These are phyloP conservation scores for Colletotrichum neosansevieriae DNA, from an alignment of 2,329 filamentous ascomycete species.

Conservation along the genomic window DNA sequence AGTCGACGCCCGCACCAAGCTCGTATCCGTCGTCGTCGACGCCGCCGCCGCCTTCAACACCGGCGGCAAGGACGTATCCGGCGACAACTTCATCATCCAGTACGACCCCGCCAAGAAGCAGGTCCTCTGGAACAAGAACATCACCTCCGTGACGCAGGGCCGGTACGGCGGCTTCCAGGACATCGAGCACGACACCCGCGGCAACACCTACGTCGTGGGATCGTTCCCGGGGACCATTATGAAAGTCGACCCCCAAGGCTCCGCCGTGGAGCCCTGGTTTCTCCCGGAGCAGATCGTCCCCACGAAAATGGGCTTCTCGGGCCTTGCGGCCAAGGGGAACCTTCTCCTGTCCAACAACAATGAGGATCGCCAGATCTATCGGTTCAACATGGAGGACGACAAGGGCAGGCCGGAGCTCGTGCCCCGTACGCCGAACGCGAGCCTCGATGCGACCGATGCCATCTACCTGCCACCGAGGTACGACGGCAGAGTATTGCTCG, in stretches of 20 bases:
- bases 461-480: constrained; percentile 51
- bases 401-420: constrained; percentile 39
- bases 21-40: no score
- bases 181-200: constrained; percentile 38
- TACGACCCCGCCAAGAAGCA: constrained; percentile 39
- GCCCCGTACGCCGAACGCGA: constrained; percentile 28
- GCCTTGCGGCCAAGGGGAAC: constrained; percentile 36
- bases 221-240: constrained; percentile 42
- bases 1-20: no score
- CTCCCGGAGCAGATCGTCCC: constrained; percentile 34
- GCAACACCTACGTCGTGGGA: constrained; percentile 42
- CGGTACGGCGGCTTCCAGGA: constrained; percentile 43
- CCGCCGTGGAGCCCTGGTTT: constrained; percentile 39
- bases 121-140: constrained; percentile 42
- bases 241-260: constrained; percentile 37
- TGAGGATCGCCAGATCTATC: constrained; percentile 35
- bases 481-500: constrained; percentile 49
- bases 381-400: constrained; percentile 40
- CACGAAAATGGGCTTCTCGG: constrained; percentile 40
- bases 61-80: constrained; percentile 36
- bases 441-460: constrained; percentile 44
- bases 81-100: constrained; percentile 43
- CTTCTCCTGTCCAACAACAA: constrained; percentile 38
- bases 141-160: constrained; percentile 39
- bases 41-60: constrained; percentile 6